Evolutionary conservation across 345 rosid species (phyloP).

Genomic region (Moricandia moricandioides): DNA sequence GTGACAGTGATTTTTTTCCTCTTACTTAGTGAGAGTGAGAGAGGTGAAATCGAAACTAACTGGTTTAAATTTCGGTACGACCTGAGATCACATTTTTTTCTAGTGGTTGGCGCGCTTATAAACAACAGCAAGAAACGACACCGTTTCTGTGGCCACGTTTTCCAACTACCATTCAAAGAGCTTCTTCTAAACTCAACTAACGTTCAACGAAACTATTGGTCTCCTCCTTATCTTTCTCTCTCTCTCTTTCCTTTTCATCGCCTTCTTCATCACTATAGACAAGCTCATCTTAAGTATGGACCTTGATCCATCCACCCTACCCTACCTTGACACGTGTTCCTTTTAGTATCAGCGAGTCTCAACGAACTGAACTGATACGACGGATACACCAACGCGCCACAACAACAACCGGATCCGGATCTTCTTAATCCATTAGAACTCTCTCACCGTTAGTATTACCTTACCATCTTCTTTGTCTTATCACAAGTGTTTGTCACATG

Average conservation of each 20-base stretch:
- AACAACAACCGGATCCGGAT: neutral
- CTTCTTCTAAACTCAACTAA: slow-evolving; percentile 18
- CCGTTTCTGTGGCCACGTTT: neutral
- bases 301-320: slow-evolving; percentile 32
- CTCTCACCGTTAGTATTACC: slow-evolving; percentile 16
- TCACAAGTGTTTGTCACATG: slow-evolving; percentile 1
- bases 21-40: neutral
- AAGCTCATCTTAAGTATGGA: slow-evolving; percentile 15
- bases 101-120: neutral
- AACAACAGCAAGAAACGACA: slow-evolving; percentile 15
- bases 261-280: slow-evolving; percentile 25
- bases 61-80: slow-evolving; percentile 4
- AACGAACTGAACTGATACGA: slow-evolving; percentile 27
- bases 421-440: neutral
- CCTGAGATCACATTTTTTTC: neutral
- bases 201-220: slow-evolving; percentile 25
- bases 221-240: neutral
- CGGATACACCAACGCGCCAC: slow-evolving; percentile 8
- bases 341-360: slow-evolving; percentile 21
- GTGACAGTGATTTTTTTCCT: neutral
- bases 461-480: neutral
- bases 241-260: slow-evolving; percentile 21
- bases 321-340: slow-evolving; percentile 28
- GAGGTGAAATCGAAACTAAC: neutral
- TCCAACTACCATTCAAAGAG: slow-evolving; percentile 32